Base-by-base conservation (phyloP, 2,329 filamentous ascomycete species). In the Grosmannia penicillata region DNA sequence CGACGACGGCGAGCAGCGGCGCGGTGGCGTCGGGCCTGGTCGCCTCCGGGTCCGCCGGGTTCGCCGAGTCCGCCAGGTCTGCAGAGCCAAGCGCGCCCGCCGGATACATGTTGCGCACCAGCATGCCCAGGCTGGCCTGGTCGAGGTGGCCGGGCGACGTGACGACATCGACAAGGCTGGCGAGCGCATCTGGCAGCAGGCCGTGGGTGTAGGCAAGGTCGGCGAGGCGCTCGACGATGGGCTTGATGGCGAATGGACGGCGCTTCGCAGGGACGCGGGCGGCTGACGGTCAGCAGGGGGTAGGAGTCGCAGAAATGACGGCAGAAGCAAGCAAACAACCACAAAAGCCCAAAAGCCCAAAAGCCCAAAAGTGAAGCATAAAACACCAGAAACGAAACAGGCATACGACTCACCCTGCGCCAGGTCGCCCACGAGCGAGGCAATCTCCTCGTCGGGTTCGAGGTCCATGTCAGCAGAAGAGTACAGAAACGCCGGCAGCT, bases 61-160 rank as follows among this genome's bases (percentile, higher is more conserved):
- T n/a, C n/a, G n/a, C n/a, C n/a, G n/a, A n/a, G n/a, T n/a, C n/a
- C n/a, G n/a, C n/a, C n/a, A n/a, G n/a, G n/a, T n/a, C n/a, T n/a
- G n/a, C n/a, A n/a, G n/a, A n/a, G n/a, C n/a, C n/a, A n/a, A n/a
- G n/a, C n/a, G n/a, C n/a, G n/a, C n/a, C n/a, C n/a, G 70, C 66
- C 2, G 85, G 84, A 55, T 89, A 93, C 36, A 93, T 61, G 43
- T 80, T 82, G 45, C 77, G 82, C 48, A 85, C 58, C 35, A 93
- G 62, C 22, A 66, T 70, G 13, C 71, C 75, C 22, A 79, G 65
- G 47, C 76, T 85, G 22, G 75, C 75, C 56, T 91, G 85, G 54
- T 91, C 83, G 18, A 93, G 68, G 47, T 78, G 63, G 47, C 67
- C 82, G 33, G 75, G 75, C 18, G 64, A 62, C 17, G 77, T 78